Evolutionary conservation across 345 rosid species (phyloP).

Genomic region (Hevea brasiliensis): DNA sequence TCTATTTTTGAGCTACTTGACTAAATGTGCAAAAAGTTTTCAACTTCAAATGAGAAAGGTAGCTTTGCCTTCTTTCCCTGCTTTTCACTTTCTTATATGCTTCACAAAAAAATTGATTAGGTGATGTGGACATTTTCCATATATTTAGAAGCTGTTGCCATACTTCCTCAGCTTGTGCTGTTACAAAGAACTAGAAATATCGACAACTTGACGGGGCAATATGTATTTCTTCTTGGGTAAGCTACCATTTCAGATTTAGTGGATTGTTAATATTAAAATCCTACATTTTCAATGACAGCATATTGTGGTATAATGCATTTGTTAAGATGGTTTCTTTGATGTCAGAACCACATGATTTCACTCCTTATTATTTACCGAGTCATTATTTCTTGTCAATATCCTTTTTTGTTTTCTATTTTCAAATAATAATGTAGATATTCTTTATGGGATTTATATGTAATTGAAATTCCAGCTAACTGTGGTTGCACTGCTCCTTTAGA

Average conservation of each 20-base stretch:
- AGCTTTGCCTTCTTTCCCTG: neutral
- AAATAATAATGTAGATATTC: neutral
- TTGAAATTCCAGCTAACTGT: neutral
- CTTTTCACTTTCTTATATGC: slow-evolving; percentile 1
- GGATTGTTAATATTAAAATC: too few species aligned
- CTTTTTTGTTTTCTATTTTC: neutral
- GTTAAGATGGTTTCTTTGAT: neutral
- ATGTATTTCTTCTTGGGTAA: slow-evolving; percentile 59
- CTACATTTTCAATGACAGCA: too few species aligned
- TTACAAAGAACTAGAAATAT: slow-evolving; percentile 51
- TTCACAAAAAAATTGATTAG: slow-evolving; percentile 19
- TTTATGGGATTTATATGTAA: neutral
- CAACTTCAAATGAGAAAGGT: neutral
- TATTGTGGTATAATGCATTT: neutral
- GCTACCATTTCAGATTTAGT: neutral
- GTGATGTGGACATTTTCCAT: slow-evolving; percentile 51
- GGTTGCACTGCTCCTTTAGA: neutral
- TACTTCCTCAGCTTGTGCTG: slow-evolving; percentile 51
- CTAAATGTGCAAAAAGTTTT: neutral
- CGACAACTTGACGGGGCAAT: slow-evolving; percentile 51
- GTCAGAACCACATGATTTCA: neutral
- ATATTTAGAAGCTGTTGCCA: slow-evolving; percentile 58
- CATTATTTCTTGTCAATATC: neutral
- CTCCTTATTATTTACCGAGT: neutral
- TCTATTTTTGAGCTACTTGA: neutral